Evolutionary conservation across 768 basidiomycete species (phyloP).

Genomic region (Mycena crocata): DNA sequence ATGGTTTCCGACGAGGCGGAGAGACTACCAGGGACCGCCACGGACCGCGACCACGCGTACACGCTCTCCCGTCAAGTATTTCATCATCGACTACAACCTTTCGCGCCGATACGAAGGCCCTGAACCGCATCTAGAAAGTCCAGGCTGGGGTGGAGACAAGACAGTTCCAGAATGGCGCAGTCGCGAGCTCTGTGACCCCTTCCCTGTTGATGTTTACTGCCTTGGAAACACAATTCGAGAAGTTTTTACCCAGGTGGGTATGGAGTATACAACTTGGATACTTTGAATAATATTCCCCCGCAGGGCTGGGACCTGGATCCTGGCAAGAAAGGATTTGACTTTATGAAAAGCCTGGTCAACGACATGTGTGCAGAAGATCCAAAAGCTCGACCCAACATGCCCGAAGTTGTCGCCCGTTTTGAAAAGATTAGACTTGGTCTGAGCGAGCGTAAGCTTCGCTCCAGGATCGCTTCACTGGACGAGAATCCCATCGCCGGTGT

Average conservation of each 20-base stretch:
- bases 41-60: neutral
- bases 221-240: neutral
- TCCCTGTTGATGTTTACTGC: neutral
- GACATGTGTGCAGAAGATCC: constrained; percentile 1
- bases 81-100: constrained; percentile 1
- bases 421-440: neutral
- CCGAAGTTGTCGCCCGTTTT: neutral
- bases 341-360: neutral
- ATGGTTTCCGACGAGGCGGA: neutral
- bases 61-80: neutral
- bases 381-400: neutral
- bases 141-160: constrained; percentile 5
- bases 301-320: too few relatives aligned
- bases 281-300: too few relatives aligned
- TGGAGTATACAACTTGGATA: too few relatives aligned
- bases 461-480: neutral
- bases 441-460: neutral
- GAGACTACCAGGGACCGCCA: neutral
- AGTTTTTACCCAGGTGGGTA: neutral
- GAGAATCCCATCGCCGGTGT: neutral
- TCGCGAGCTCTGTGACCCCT: neutral
- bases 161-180: neutral
- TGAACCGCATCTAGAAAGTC: neutral
- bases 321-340: neutral
- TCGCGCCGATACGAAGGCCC: neutral